Conservation (phyloP, 2,329 filamentous ascomycete species). For the Colletotrichum tropicicola region DNA sequence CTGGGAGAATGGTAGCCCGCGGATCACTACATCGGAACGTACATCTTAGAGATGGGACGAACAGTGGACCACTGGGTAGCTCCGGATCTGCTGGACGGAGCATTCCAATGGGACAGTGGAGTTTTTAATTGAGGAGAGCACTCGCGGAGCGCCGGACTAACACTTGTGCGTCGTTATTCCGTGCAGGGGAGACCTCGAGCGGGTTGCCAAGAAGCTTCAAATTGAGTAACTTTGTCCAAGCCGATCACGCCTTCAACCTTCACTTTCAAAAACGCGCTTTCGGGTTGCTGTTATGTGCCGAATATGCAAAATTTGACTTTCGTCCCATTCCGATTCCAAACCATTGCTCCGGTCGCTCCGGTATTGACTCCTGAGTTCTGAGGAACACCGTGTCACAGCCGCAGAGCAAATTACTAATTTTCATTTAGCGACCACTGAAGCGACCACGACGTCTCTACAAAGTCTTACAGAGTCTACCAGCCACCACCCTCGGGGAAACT, state of each 20-base stretch:
- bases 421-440: too few species aligned
- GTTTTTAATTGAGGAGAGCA: neutral
- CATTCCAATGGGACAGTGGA: neutral
- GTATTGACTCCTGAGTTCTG: neutral
- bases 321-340: neutral
- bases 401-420: too few species aligned
- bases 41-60: neutral
- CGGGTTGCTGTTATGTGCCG: neutral
- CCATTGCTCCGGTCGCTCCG: neutral
- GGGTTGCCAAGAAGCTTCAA: neutral
- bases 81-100: neutral
- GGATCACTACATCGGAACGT: neutral
- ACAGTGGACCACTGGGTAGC: neutral
- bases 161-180: neutral
- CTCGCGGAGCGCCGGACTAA: neutral
- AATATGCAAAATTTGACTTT: neutral
- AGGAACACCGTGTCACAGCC: too few species aligned
- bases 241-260: neutral
- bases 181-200: neutral
- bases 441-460: too few species aligned
- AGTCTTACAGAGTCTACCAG: neutral
- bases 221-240: neutral
- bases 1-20: neutral
- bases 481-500: neutral
- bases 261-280: neutral